Base-by-base conservation (phyloP, 2,329 filamentous ascomycete genomes). In the Xylogone sp. region DNA sequence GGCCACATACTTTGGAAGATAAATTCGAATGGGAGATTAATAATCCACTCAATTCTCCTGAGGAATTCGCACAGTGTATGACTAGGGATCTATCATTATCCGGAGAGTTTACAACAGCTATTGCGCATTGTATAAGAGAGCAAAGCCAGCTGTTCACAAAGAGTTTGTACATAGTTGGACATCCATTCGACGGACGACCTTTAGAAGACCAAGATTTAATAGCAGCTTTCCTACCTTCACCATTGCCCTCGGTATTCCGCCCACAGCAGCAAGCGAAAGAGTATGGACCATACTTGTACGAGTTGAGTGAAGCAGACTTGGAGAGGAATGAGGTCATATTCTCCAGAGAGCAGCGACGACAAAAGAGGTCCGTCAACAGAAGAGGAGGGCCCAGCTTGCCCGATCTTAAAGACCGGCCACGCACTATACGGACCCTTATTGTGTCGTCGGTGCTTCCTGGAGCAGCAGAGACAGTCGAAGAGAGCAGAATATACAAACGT, bases 11-110 rank as follows among this genome's bases (percentile, higher is more conserved):
- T 0, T 77, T 99, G 21, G 87, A 97, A 31, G 94, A 99, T 64
- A 94, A 97, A 67, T 97, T 99, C 56, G 94, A 99, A 70, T 99
- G 94, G 94, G 94, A 99, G 62, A 91, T 97, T 67, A 97, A 97
- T 71, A 95, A 96, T 67, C 88, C 92, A 0, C 75, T 87, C 50
- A 99, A 99, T 68, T 95, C 88, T 0, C 91, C 94, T 2, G 94
- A 99, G 71, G 90, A 96, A 52, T 99, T 99, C 68, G 94, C 94
- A 21, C 77, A 82, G 55, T 86, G 86, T 66, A 96, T 97, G 90
- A 85, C 92, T 0, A 83, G 84, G 53, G 94, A 99, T 64, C 78
- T 99, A 21, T 92, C 92, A 3, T 79, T 99, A 18, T 90, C 90
- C 1, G 94, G 94, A 57, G 94, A 99, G 69, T 99, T 99, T 64